These are phyloP conservation scores for Phyllosticta capitalensis DNA, from an alignment of 2,329 filamentous ascomycete species.

Conservation along the genomic window DNA sequence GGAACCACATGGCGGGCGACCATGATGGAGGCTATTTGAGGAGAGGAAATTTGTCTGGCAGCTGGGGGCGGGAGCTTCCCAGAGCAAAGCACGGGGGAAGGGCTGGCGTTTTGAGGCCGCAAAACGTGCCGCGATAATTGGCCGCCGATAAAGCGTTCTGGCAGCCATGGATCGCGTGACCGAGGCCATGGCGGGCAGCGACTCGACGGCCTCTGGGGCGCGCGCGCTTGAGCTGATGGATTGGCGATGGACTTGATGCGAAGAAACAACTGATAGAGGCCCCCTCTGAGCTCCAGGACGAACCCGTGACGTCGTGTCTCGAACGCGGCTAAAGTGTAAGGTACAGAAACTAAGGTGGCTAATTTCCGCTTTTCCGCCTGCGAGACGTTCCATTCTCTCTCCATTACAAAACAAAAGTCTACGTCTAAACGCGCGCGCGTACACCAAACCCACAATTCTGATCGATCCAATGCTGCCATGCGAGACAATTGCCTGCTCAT, in stretches of 20 bases:
- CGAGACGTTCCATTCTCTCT: neutral
- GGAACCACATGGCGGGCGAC: constrained; percentile 10
- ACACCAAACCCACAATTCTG: neutral
- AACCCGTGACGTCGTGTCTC: neutral
- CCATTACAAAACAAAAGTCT: neutral
- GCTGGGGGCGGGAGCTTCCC: neutral
- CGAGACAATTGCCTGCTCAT: too few species aligned
- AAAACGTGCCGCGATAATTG: neutral
- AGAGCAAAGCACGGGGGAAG: constrained; percentile 2
- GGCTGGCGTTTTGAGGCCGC: constrained; percentile 7
- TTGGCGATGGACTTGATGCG: too few species aligned
- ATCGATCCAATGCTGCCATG: neutral
- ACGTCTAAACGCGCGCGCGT: neutral
- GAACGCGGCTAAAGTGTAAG: neutral
- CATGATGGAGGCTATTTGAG: constrained; percentile 5
- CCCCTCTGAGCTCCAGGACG: neutral
- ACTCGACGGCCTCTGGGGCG: neutral
- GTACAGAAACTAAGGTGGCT: too few species aligned
- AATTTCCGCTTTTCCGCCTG: neutral
- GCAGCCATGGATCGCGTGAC: neutral
- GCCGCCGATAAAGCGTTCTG: neutral
- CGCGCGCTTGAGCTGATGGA: neutral
- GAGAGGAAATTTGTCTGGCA: neutral
- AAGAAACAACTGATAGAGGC: too few species aligned
- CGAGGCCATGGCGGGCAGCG: neutral